Evolutionary conservation across 352 stramenopile species (phyloP), one percentile per base, ranked within the genome.

Genomic region (Elongisporangium anandrum): DNA sequence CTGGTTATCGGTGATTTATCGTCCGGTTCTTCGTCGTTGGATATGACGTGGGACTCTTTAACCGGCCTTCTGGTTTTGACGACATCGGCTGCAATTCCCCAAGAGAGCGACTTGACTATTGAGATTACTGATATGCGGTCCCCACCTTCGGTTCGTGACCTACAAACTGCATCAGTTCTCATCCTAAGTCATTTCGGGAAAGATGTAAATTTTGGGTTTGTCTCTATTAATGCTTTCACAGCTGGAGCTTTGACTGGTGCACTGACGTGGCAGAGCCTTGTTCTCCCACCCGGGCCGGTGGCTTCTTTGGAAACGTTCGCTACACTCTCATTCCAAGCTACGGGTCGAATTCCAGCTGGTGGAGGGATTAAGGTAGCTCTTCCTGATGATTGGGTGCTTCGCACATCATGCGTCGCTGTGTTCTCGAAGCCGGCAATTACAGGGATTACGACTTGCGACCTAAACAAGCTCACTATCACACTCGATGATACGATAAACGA

Each of bases 181-280:
- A 72, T 88, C 54, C 52, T 61, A 53, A 87, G 78, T 20, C 78
- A 88, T 50, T 59, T 84, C 1, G 70, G 69, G 39, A 75, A 79
- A 7, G 26, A 65, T 21, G 77, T 88, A 1, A 87, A 85, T 34
- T 66, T 63, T 17, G 77, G 77, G 9, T 59, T 22, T 0, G 47
- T 87, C 13, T 38, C 54, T 3, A 41, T 87, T 2, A 77, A 81
- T 24, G 60, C 70, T 0, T 64, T 88, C 21, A 60, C 55, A 0
- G 52, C 60, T 17, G 81, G 81, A 1, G 8, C 54, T 19, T 61
- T 90, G 4, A 72, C 51, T 22, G 81, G 75, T 8, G 39, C 65
- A 9, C 52, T 81, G 54, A 65, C 59, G 6, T 88, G 81, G 81
- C 68, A 87, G 49, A 77, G 70, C 22, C 54, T 67, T 4, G 22